These are phyloP conservation scores for Alectoria sarmentosa DNA, from an alignment of 495 filamentous ascomycete species.

Conservation along the genomic window DNA sequence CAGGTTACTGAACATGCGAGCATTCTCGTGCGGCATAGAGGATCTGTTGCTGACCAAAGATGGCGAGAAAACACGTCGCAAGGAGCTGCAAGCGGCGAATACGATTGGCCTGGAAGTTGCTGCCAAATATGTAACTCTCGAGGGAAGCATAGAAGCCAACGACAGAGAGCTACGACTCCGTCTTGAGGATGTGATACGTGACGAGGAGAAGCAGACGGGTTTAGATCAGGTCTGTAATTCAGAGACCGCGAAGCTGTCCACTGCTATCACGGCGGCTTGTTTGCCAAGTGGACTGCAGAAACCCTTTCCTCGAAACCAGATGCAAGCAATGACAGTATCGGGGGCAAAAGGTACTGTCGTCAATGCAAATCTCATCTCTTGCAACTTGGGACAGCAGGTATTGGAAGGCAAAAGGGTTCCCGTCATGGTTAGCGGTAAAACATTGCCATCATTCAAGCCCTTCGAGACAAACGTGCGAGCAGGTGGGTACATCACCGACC, in stretches of 20 bases:
- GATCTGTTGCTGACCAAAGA: conserved; percentile 80
- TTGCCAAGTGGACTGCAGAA: conserved; percentile 80
- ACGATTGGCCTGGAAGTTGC: conserved; percentile 77
- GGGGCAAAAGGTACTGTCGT: conserved; percentile 90
- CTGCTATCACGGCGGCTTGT: conserved; percentile 68
- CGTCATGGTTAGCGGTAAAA: conserved; percentile 96
- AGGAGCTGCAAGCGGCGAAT: conserved; percentile 60
- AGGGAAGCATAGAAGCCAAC: conserved; percentile 49
- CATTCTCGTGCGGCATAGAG: conserved; percentile 95
- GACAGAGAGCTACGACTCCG: conserved; percentile 66
- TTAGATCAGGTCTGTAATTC: conserved; percentile 80
- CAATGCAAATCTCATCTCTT: conserved; percentile 96
- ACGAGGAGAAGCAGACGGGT: conserved; percentile 81
- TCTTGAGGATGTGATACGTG: conserved; percentile 82
- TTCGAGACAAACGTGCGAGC: conserved; percentile 85
- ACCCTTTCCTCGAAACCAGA: conserved; percentile 92
- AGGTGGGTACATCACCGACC: conserved; percentile 88
- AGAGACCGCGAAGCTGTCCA: conserved; percentile 63
- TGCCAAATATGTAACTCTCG: conserved; percentile 85
- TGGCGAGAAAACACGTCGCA: conserved; percentile 64
- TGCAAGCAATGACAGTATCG: conserved; percentile 97
- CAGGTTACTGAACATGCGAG: conserved; percentile 83
- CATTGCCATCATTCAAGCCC: conserved; percentile 87
- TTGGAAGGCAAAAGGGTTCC: conserved; percentile 93
- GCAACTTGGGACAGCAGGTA: conserved; percentile 94